Conservation (phyloP, 2,329 filamentous ascomycete genomes). For the Clarireedia paspali region DNA sequence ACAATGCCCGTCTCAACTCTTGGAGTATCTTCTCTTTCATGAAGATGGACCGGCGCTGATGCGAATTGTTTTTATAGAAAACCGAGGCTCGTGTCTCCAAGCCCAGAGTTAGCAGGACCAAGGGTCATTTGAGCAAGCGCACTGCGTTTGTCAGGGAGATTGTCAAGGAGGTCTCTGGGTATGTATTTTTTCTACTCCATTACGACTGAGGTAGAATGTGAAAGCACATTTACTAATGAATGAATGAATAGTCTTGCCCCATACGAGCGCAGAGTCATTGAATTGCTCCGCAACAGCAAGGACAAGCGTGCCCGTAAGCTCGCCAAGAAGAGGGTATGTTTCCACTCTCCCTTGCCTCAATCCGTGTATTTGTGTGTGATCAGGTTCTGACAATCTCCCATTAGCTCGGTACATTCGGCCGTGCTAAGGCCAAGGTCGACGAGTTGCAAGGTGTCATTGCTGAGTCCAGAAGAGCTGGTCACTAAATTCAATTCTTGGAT, state of each 20-base stretch:
- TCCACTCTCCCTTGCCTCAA: neutral
- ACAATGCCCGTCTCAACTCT: conserved; percentile 53
- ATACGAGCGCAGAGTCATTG: conserved; percentile 98
- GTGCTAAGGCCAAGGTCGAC: conserved; percentile 99
- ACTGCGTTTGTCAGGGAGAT: conserved; percentile 96
- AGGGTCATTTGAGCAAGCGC: conserved; percentile 94
- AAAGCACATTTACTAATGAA: conserved; percentile 10
- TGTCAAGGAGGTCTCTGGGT: conserved; percentile 97
- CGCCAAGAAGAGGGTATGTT: conserved; percentile 93
- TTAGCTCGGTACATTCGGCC: conserved; percentile 94
- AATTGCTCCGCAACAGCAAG: conserved; percentile 97
- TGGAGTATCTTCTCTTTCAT: conserved; percentile 57
- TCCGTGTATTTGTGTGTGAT: neutral
- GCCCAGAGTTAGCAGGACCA: conserved; percentile 74
- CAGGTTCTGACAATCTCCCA: conserved; percentile 4
- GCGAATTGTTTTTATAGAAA: conserved; percentile 49
- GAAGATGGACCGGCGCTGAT: conserved; percentile 25
- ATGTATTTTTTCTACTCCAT: conserved; percentile 35
- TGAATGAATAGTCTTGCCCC: conserved; percentile 59
- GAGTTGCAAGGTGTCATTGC: conserved; percentile 97
- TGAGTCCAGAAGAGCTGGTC: conserved; percentile 76
- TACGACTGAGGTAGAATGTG: neutral
- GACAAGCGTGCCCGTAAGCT: conserved; percentile 99
- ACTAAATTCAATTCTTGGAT: conserved; percentile 42
- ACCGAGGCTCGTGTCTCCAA: conserved; percentile 72